Base-by-base conservation (phyloP, 345 rosid genomes). In the Aurinia saxatilis region DNA sequence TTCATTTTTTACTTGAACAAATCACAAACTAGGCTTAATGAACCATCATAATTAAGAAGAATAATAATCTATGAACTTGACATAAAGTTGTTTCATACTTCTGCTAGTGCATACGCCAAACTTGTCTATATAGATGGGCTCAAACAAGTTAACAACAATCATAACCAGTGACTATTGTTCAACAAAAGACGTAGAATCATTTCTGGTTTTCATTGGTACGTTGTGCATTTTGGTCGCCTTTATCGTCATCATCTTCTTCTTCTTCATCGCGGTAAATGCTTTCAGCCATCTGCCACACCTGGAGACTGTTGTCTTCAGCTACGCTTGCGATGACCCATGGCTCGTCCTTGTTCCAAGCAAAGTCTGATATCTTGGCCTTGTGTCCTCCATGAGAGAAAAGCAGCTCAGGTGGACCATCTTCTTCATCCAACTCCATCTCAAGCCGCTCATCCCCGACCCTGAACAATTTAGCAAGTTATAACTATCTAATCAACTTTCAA, bases 351-450 rank as follows among this genome's bases (percentile, higher is more conserved):
- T 88, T 86, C 92, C 92, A 83, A 21, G 96, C 79, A 66, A 91
- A 86, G 57, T 91, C 98, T 8, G 90, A 80, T 57, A 91, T 83
- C 75, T 82, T 84, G 2, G 87, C 85, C 67, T 79, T 82, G 75
- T 86, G 96, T 39, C 98, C 96, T 39, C 90, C 96, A 42, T 84
- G 98, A 23, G 86, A 81, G 69, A 91, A 91, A 0, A 88, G 85
- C 35, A 88, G 86, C 73, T 91, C 96, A 0, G 92, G 85, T 31
- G 96, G 88, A 47, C 95, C 95, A 62, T 84, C 95, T 30, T 87
- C 87, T 2, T 85, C 90, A 72, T 86, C 95, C 48, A 87, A 73
- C 68, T 82, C 87, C 51, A 80, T 59, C 75, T 88, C 86, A 37
- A 80, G 57, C 74, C 88, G 95, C 76, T 88, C 98, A 42, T 88